Evolutionary conservation across 1,139 yeast species (phyloP).

Genomic region (Wickerhamomyces sp.): DNA sequence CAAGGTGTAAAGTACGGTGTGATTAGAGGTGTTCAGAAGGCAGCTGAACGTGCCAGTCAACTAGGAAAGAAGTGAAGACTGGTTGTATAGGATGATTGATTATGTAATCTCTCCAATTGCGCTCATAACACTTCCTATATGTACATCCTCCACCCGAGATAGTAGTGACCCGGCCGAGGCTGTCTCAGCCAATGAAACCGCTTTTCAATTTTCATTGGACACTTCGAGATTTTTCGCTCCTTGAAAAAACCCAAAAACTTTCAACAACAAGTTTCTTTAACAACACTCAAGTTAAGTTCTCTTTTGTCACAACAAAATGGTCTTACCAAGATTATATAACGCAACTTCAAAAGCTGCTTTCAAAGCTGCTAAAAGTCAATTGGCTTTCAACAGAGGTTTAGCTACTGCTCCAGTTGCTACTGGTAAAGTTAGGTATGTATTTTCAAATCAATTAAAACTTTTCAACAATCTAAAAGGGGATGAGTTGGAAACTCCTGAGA

Average conservation of each 20-base stretch:
- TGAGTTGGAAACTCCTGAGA: not conserved
- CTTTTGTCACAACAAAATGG: slow-evolving; percentile 36
- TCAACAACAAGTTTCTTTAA: slow-evolving; percentile 1
- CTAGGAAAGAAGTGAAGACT: slow-evolving; percentile 57
- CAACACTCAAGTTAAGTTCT: slow-evolving; percentile 5
- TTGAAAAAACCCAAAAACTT: slow-evolving; percentile 10
- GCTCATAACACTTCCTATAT: not conserved
- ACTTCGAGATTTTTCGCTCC: slow-evolving; percentile 12
- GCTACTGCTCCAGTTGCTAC: slow-evolving; percentile 81
- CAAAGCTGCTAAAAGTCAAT: slow-evolving; percentile 83
- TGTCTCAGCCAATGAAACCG: slow-evolving; percentile 12
- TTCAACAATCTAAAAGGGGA: not conserved
- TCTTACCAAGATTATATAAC: slow-evolving; percentile 89
- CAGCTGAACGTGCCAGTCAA: slow-evolving; percentile 77
- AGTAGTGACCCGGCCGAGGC: slow-evolving; percentile 2
- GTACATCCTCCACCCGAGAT: not conserved
- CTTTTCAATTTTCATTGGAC: slow-evolving; percentile 8
- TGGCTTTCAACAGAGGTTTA: slow-evolving; percentile 64
- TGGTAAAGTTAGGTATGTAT: slow-evolving; percentile 89
- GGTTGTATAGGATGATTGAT: not conserved
- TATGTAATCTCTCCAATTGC: not conserved
- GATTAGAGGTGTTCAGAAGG: slow-evolving; percentile 85
- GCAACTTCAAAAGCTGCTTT: slow-evolving; percentile 86
- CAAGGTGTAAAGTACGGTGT: slow-evolving; percentile 84
- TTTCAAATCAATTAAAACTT: not conserved